Evolutionary conservation across 202 grass and related monocot species (phyloP), one percentile per base, ranked within the genome.

Genomic region (Alloteropsis angusta): DNA sequence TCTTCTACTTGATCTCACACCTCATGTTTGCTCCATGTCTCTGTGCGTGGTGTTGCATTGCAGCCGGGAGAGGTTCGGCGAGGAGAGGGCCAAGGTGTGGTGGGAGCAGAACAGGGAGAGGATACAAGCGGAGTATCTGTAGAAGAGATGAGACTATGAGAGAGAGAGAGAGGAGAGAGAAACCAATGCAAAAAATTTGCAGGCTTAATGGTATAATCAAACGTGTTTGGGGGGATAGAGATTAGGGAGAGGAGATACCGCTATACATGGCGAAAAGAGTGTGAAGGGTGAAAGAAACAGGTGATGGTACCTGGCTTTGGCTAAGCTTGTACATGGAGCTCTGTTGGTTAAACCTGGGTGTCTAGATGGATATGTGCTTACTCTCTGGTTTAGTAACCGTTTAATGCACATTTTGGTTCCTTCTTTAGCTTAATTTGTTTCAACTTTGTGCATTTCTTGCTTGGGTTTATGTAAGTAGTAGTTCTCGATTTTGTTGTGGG

Each of bases 11-110:
- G 46, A 35, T 21, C 18, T 6, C 46, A 47, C 4, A 13, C 8
- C 4, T 85, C 9, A 11, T 58, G 4, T 4, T 5, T 22, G n/a
- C n/a, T n/a, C n/a, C n/a, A n/a, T n/a, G n/a, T n/a, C n/a, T n/a
- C n/a, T n/a, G n/a, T n/a, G n/a, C n/a, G n/a, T 57, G 9, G 60
- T 52, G 41, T 46, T 84, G 57, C 64, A 89, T 42, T 91, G 60
- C 80, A 97, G 93, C 84, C 93, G 93, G 39, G 93, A 97, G 79
- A 93, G 74, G 86, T 97, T 97, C 53, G 93, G 93, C 42, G 90
- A 97, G 84, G 88, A 93, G 48, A 85, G 90, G 46, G 93, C 93
- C 0, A 97, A 97, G 82, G 83, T 93, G 65, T 97, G 93, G 93
- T 97, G 93, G 93, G 93, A 97, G 82, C 88, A 87, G 61, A 97